These are phyloP conservation scores for Fusarium stilboides DNA, from an alignment of 2,329 filamentous ascomycete genomes.

Conservation along the genomic window DNA sequence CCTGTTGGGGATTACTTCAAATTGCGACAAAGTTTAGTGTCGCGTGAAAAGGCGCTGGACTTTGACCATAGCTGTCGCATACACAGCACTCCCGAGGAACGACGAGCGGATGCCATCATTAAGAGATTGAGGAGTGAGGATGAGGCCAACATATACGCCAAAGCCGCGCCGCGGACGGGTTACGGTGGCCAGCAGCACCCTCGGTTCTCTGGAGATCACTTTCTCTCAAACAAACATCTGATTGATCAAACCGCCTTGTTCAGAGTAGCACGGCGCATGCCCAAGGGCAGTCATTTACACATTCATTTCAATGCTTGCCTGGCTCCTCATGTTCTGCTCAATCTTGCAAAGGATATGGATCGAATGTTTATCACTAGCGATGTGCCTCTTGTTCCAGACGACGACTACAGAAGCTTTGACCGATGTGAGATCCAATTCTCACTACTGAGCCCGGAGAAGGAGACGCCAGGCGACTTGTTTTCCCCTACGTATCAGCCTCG, in stretches of 20 bases:
- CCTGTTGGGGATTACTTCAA: conserved; percentile 51
- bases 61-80: conserved; percentile 59
- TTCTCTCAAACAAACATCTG: conserved; percentile 68
- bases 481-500: conserved; percentile 61
- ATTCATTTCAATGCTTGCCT: conserved; percentile 86
- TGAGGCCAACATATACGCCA: conserved; percentile 54
- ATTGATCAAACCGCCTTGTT: conserved; percentile 72
- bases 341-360: conserved; percentile 67
- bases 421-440: conserved; percentile 75
- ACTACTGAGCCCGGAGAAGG: conserved; percentile 58
- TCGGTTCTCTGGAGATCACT: conserved; percentile 69
- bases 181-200: conserved; percentile 61
- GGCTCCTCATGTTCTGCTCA: conserved; percentile 71
- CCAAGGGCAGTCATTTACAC: conserved; percentile 81
- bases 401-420: conserved; percentile 62
- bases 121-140: conserved; percentile 57
- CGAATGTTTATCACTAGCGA: conserved; percentile 79
- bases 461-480: conserved; percentile 65
- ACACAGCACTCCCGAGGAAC: conserved; percentile 55
- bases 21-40: conserved; percentile 51
- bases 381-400: conserved; percentile 60
- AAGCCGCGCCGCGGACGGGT: conserved; percentile 53
- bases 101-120: conserved; percentile 59
- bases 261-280: conserved; percentile 70
- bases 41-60: conserved; percentile 55